Evolutionary conservation across 1,284 basidiomycete genomes (phyloP), one percentile per base, ranked within the genome.

Genomic region (Cerrena zonata): DNA sequence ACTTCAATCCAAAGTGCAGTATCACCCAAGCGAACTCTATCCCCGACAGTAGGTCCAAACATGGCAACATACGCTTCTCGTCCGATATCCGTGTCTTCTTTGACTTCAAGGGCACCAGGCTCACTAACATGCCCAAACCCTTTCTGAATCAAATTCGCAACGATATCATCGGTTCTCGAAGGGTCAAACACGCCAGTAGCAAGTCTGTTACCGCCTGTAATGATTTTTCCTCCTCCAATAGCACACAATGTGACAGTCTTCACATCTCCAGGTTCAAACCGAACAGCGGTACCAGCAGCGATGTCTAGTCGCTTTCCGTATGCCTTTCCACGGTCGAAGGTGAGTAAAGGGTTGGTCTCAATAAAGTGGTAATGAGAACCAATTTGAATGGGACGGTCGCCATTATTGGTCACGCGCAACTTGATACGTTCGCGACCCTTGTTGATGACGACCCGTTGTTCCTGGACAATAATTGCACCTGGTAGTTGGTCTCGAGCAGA

Each of bases 281-380:
- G 84, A 4, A 97, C 89, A 1, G 96, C 94, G 0, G 94, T 98
- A 5, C 93, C 95, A 0, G 96, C 87, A 0, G 94, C 75, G 47
- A 98, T 94, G 66, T 99, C 93, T 2, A 99, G 81, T 15, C 90
- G 80, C 61, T 82, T 93, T 3, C 90, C 91, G 53, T 94, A 87
- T 0, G 93, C 81, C 49, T 82, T 75, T 1, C 71, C 70, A 13
- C 96, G 84, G 68, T 97, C 93, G 61, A 99, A 98, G 2, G 74
- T 73, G 5, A 99, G 78, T 0, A 79, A 74, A 1, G 81, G 70
- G 69, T 99, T 99, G 13, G 89, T 89, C 70, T 98, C 94, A 56
- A 89, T 77, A 70, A 99, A 96, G 52, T 86, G 89, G 66, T 94
- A 99, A 66, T 99, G 92, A 2, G 93, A 95, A 3, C 93, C 92